These are phyloP conservation scores for Xerocomellus chrysenteron DNA, from an alignment of 768 basidiomycete species.

Conservation along the genomic window DNA sequence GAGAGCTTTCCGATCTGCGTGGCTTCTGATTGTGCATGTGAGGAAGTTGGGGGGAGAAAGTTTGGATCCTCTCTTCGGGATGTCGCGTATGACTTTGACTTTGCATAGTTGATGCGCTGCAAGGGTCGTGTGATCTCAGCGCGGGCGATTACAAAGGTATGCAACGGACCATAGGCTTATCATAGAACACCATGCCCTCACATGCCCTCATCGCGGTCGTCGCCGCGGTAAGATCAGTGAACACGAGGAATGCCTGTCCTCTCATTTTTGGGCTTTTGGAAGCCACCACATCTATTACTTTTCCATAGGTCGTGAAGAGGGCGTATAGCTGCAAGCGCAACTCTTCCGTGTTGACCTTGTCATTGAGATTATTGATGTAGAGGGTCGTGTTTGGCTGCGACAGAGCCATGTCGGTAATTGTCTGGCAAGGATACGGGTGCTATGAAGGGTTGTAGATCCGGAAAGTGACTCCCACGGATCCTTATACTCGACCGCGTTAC, in stretches of 20 bases:
- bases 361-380: slow-evolving; percentile 91
- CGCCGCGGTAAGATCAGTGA: slow-evolving; percentile 85
- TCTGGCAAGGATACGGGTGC: not conserved
- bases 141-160: slow-evolving; percentile 1
- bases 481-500: too few species aligned
- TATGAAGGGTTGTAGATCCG: slow-evolving; percentile 4
- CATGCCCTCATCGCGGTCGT: slow-evolving; percentile 92
- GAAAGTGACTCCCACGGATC: slow-evolving; percentile 25
- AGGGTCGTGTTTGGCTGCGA: slow-evolving; percentile 84
- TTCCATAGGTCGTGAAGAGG: slow-evolving; percentile 92
- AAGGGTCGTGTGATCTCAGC: slow-evolving; percentile 11
- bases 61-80: slow-evolving; percentile 74
- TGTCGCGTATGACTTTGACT: slow-evolving; percentile 85
- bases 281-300: slow-evolving; percentile 90
- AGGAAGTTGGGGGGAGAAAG: slow-evolving; percentile 71
- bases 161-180: slow-evolving; percentile 79
- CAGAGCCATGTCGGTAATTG: slow-evolving; percentile 36
- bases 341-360: slow-evolving; percentile 91
- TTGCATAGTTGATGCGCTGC: slow-evolving; percentile 91
- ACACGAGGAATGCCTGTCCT: slow-evolving; percentile 96
- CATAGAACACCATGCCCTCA: slow-evolving; percentile 91
- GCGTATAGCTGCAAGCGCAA: slow-evolving; percentile 78
- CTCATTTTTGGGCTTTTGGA: slow-evolving; percentile 82
- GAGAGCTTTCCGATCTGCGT: slow-evolving; percentile 41
- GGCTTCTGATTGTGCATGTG: slow-evolving; percentile 52